A percentile compares a stretch with the other conserved stretches of the same genome.
Evolutionary conservation across 208 protist genomes (phyloP).

Genomic region (Leishmania tropica): DNA sequence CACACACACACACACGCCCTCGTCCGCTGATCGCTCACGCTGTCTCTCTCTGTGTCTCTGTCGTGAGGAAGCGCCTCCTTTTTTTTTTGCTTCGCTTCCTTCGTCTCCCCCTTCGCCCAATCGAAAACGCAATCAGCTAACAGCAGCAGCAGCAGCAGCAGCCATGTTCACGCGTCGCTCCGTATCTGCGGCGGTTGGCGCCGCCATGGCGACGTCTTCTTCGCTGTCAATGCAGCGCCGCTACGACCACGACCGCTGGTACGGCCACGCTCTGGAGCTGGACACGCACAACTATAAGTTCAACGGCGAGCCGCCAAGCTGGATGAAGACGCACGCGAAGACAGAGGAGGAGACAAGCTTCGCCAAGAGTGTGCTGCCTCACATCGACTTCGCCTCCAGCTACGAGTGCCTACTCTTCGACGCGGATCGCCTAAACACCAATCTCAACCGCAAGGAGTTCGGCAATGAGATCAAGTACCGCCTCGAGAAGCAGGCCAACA

Average conservation of each 20-base stretch:
- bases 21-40: neutral
- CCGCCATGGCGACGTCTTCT: slow-evolving; percentile 28
- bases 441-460: slow-evolving; percentile 89
- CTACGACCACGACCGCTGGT: slow-evolving; percentile 87
- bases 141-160: neutral
- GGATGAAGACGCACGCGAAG: slow-evolving; percentile 72
- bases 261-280: slow-evolving; percentile 83
- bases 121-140: neutral
- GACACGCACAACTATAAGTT: slow-evolving; percentile 90
- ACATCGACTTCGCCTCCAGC: slow-evolving; percentile 84
- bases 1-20: neutral
- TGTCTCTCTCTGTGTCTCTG: neutral
- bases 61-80: neutral
- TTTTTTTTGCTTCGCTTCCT: neutral
- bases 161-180: slow-evolving; percentile 67
- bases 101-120: neutral
- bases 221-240: slow-evolving; percentile 60
- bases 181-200: slow-evolving; percentile 41
- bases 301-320: slow-evolving; percentile 73
- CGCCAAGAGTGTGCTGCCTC: slow-evolving; percentile 72
- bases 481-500: slow-evolving; percentile 89
- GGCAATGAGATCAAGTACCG: slow-evolving; percentile 85
- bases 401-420: slow-evolving; percentile 88
- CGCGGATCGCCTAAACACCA: slow-evolving; percentile 76
- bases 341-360: slow-evolving; percentile 85